These are phyloP conservation scores for Lactarius quietus DNA, from an alignment of 768 basidiomycete species.

Conservation along the genomic window DNA sequence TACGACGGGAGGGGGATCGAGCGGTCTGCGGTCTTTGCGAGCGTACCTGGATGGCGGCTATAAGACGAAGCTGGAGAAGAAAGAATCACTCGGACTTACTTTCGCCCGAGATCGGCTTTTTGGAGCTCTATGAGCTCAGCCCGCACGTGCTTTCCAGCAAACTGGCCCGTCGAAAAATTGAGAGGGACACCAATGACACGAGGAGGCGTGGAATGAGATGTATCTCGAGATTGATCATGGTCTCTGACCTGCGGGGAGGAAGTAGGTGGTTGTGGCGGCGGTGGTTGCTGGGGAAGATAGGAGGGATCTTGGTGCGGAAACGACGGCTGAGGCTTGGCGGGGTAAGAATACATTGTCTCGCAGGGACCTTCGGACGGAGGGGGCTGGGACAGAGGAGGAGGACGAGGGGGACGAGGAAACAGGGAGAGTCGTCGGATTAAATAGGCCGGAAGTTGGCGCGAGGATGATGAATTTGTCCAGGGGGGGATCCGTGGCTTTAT, in stretches of 20 bases:
- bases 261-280: slow-evolving; percentile 3
- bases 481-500: slow-evolving; percentile 1
- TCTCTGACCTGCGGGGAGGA: slow-evolving; percentile 9
- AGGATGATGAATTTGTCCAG: slow-evolving; percentile 7
- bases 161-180: slow-evolving; percentile 32
- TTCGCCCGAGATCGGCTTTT: slow-evolving; percentile 35
- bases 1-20: slow-evolving; percentile 31
- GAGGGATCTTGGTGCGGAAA: slow-evolving; percentile 8
- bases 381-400: slow-evolving; percentile 1
- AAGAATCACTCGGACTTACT: slow-evolving; percentile 26
- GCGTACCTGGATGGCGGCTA: slow-evolving; percentile 26
- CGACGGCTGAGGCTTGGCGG: slow-evolving; percentile 1
- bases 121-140: slow-evolving; percentile 31
- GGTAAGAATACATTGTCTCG: slow-evolving; percentile 20
- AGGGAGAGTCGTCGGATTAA: slow-evolving; percentile 10
- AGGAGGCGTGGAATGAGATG: slow-evolving; percentile 7
- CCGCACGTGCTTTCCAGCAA: slow-evolving; percentile 31
- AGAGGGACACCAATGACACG: slow-evolving; percentile 30
- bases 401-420: neutral
- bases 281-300: slow-evolving; percentile 8
- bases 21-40: slow-evolving; percentile 29
- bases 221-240: slow-evolving; percentile 16
- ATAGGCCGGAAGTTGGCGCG: slow-evolving; percentile 24
- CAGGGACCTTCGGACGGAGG: neutral
- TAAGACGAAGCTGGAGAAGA: neutral